phyloP scores from a whole-genome alignment of 2,329 filamentous ascomycete genomes.

The Zymoseptoria brevis region DNA sequence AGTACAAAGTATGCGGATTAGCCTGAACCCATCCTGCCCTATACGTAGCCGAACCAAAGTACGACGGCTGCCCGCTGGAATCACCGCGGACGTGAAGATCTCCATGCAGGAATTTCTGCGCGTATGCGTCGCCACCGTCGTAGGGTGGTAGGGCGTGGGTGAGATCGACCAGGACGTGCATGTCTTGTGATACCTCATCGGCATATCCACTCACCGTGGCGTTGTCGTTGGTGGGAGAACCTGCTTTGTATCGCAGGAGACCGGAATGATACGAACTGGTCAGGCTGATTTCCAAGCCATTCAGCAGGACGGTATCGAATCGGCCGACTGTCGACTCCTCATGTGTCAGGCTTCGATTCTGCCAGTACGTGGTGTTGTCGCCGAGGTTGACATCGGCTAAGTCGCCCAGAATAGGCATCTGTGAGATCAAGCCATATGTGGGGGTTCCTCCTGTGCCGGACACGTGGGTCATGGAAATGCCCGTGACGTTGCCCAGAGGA shows the following conservation, averaged over 20 bases:
- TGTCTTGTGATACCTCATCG: constrained; percentile 19
- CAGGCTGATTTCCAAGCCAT: constrained; percentile 30
- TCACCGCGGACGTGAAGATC: constrained; percentile 24
- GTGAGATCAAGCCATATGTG: constrained; percentile 36
- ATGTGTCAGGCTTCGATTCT: constrained; percentile 24
- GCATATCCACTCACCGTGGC: background rate
- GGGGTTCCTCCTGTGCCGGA: constrained; percentile 23
- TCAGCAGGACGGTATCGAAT: constrained; percentile 31
- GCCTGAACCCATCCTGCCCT: constrained; percentile 40
- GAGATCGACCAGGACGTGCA: constrained; percentile 40
- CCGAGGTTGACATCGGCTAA: constrained; percentile 35
- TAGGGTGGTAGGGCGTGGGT: constrained; percentile 42
- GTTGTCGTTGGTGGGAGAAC: constrained; percentile 18
- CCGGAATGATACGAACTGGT: constrained; percentile 33
- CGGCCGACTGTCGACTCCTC: constrained; percentile 32
- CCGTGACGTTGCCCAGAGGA: constrained; percentile 33
- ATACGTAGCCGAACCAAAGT: constrained; percentile 43
- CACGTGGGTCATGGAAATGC: constrained; percentile 34
- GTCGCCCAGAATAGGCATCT: constrained; percentile 35
- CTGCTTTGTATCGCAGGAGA: constrained; percentile 32
- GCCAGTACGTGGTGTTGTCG: constrained; percentile 38
- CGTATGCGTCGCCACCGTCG: constrained; percentile 16
- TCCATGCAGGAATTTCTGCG: constrained; percentile 15
- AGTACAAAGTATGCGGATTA: constrained; percentile 38
- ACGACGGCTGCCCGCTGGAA: constrained; percentile 24